Percentiles rank a stretch among this genome's conserved stretches.
Evolutionary conservation across 352 stramenopile species (phyloP).

Genomic region (Pythium sp.): DNA sequence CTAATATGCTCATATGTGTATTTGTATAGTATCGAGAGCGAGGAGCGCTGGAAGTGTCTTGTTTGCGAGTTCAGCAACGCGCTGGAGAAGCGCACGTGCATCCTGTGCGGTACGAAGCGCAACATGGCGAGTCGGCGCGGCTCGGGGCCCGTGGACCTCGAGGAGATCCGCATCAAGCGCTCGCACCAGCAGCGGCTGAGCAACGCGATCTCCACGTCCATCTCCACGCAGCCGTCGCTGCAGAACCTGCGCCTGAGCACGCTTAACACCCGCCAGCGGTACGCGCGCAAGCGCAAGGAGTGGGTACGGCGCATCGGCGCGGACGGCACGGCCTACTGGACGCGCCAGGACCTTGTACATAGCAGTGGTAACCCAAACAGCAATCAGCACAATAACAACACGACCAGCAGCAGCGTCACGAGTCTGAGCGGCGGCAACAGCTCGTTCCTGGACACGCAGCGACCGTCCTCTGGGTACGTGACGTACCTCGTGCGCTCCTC

Average conservation of each 20-base stretch:
- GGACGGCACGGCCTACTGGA: slow-evolving; percentile 83
- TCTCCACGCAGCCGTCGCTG: slow-evolving; percentile 74
- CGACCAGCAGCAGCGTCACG: background rate
- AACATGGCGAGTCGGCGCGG: slow-evolving; percentile 67
- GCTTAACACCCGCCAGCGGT: slow-evolving; percentile 78
- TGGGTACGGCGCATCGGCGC: slow-evolving; percentile 80
- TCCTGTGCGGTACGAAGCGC: slow-evolving; percentile 78
- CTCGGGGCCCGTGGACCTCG: slow-evolving; percentile 34
- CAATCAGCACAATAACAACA: background rate
- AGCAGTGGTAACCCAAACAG: no score
- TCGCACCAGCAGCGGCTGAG: slow-evolving; percentile 17
- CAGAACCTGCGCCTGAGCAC: slow-evolving; percentile 85
- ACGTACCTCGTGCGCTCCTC: slow-evolving; percentile 80
- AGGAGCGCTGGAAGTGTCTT: slow-evolving; percentile 66
- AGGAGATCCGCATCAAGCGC: slow-evolving; percentile 36
- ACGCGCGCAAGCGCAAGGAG: slow-evolving; percentile 74
- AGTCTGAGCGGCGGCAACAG: slow-evolving; percentile 27
- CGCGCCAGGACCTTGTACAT: slow-evolving; percentile 14
- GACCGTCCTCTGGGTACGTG: slow-evolving; percentile 82
- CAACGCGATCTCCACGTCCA: slow-evolving; percentile 34
- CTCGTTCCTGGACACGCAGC: slow-evolving; percentile 42
- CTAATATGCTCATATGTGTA: no score
- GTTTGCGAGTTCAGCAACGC: slow-evolving; percentile 87
- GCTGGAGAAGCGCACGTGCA: slow-evolving; percentile 51
- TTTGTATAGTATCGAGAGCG: no score